These are phyloP conservation scores for Salix exigua DNA, from an alignment of 345 rosid species.

Conservation along the genomic window DNA sequence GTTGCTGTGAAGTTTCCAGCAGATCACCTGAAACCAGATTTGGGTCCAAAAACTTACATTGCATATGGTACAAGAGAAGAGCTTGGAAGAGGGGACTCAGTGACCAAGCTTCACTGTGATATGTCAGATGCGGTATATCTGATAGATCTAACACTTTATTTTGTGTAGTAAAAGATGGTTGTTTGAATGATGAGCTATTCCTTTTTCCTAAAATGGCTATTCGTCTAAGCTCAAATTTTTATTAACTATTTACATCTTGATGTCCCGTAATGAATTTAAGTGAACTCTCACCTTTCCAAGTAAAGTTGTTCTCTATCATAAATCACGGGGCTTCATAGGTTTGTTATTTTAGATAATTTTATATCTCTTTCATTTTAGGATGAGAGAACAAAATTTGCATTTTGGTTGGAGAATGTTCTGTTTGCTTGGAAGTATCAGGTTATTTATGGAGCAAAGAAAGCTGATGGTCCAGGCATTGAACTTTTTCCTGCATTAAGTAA, in stretches of 20 bases:
- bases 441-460: neutral
- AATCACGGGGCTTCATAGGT: neutral
- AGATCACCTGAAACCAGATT: slow-evolving; percentile 60
- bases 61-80: slow-evolving; percentile 75
- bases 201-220: neutral
- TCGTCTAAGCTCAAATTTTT: neutral
- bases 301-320: neutral
- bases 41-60: slow-evolving; percentile 92
- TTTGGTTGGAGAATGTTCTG: neutral
- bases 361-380: neutral
- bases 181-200: neutral
- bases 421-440: neutral
- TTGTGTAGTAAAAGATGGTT: neutral
- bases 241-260: neutral
- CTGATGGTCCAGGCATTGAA: neutral
- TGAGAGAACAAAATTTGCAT: neutral
- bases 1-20: slow-evolving; percentile 72
- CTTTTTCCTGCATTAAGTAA: neutral
- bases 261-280: neutral
- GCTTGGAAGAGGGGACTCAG: slow-evolving; percentile 94
- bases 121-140: slow-evolving; percentile 84
- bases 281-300: neutral
- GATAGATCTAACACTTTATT: neutral
- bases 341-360: neutral
- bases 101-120: slow-evolving; percentile 90